These are phyloP conservation scores for Lavandula angustifolia DNA, from an alignment of 257 asterid species.

Conservation along the genomic window DNA sequence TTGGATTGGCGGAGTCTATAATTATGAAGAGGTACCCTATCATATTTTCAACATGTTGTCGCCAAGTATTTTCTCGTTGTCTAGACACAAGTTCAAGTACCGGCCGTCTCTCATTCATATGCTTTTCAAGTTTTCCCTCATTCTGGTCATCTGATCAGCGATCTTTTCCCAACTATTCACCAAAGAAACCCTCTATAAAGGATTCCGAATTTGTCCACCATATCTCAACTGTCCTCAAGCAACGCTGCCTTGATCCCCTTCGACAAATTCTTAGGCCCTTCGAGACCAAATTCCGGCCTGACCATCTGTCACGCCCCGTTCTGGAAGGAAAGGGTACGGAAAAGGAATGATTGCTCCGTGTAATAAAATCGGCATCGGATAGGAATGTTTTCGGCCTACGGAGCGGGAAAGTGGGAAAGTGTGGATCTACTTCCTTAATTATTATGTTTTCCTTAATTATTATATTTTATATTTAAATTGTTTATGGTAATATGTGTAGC, in stretches of 20 bases:
- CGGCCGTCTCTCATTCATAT: conserved; percentile 34
- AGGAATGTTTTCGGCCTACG: no score
- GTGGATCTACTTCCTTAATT: no score
- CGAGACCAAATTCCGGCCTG: conserved; percentile 73
- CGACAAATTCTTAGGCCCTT: conserved; percentile 57
- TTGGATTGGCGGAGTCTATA: conserved; percentile 75
- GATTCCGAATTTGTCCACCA: conserved; percentile 72
- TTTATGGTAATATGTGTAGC: no score
- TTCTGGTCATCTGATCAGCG: conserved; percentile 42
- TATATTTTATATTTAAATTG: no score
- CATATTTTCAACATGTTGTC: conserved; percentile 41
- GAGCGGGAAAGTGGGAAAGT: no score
- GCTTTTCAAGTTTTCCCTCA: conserved; percentile 40
- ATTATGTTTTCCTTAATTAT: no score
- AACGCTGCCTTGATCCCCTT: conserved; percentile 63
- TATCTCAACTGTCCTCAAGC: conserved; percentile 70
- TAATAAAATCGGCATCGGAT: no score
- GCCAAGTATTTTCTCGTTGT: conserved; percentile 38
- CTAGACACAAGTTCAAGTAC: conserved; percentile 36
- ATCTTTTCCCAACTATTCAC: conserved; percentile 83
- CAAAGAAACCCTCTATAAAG: conserved; percentile 68
- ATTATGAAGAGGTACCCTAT: conserved; percentile 59
- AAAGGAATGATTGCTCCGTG: no score
- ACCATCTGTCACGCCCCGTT: no score
- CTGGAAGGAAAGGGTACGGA: no score